phyloP scores from a whole-genome alignment of 768 basidiomycete species.

The Pleurotus eryngii region DNA sequence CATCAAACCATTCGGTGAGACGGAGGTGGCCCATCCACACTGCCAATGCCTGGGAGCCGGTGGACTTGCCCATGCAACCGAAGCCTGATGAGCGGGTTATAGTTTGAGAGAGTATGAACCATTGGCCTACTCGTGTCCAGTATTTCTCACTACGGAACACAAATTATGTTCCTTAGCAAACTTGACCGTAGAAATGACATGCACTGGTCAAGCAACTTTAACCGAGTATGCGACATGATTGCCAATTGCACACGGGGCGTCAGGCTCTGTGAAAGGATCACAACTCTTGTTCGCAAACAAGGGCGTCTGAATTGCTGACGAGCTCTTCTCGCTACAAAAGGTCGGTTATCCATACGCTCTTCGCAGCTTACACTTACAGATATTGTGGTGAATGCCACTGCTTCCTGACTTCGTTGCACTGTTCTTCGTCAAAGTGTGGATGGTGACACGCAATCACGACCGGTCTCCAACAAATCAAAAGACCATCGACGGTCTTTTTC shows the following conservation, averaged over 20 bases:
- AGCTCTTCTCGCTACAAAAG: not conserved
- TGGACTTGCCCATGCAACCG: not conserved
- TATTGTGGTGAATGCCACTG: not conserved
- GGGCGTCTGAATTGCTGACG: not conserved
- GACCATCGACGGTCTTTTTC: not conserved
- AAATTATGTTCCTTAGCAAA: slow-evolving; percentile 17
- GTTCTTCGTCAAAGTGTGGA: not conserved
- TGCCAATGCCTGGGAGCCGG: not conserved
- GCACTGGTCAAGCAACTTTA: not conserved
- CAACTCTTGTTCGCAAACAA: not conserved
- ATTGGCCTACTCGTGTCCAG: slow-evolving; percentile 7
- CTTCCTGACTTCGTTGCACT: not conserved
- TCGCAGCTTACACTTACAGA: not conserved
- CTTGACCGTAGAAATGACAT: slow-evolving; percentile 6
- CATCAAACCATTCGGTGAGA: not conserved
- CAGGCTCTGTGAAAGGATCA: not conserved
- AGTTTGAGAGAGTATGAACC: not conserved
- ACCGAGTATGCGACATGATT: not conserved
- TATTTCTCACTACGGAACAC: slow-evolving; percentile 15
- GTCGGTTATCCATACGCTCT: not conserved
- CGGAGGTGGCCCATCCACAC: not conserved
- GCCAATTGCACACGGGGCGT: not conserved
- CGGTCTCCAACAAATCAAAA: not conserved
- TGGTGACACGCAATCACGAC: not conserved
- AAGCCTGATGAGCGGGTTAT: not conserved